Evolutionary conservation across 2,329 filamentous ascomycete species (phyloP).

Genomic region (Lojkania enalia): DNA sequence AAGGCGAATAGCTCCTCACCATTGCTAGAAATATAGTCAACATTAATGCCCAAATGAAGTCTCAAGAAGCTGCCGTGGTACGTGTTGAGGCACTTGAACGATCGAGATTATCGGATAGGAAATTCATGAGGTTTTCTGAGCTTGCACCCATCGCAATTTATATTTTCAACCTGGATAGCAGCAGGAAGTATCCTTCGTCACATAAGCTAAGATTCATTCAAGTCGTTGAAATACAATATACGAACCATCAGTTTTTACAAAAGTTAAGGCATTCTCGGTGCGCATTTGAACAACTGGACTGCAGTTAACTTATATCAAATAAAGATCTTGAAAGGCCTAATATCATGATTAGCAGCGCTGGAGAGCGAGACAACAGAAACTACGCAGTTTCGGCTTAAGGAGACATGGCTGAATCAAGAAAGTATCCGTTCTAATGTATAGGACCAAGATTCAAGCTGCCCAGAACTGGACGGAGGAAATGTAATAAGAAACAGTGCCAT

Average conservation of each 20-base stretch:
- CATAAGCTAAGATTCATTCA: background rate
- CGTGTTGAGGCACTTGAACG: slow-evolving; percentile 32
- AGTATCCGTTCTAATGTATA: slow-evolving; percentile 27
- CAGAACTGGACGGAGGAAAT: slow-evolving; percentile 29
- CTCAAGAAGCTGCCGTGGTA: slow-evolving; percentile 24
- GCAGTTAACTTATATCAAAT: slow-evolving; percentile 23
- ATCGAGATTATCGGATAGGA: slow-evolving; percentile 27
- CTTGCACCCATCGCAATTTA: slow-evolving; percentile 32
- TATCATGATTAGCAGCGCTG: slow-evolving; percentile 22
- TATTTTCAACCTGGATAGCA: slow-evolving; percentile 16
- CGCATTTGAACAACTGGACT: slow-evolving; percentile 20
- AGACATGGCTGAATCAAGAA: slow-evolving; percentile 33
- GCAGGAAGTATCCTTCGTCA: background rate
- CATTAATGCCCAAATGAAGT: slow-evolving; percentile 37
- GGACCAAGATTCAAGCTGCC: slow-evolving; percentile 30
- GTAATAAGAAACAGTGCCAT: slow-evolving; percentile 23
- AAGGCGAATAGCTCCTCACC: slow-evolving; percentile 28
- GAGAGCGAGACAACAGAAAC: slow-evolving; percentile 19
- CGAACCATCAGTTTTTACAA: slow-evolving; percentile 37
- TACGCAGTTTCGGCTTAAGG: slow-evolving; percentile 31
- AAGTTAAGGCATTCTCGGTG: slow-evolving; percentile 22
- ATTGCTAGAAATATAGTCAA: slow-evolving; percentile 39
- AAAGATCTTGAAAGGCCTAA: slow-evolving; percentile 24
- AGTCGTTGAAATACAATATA: slow-evolving; percentile 26
- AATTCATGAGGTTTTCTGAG: slow-evolving; percentile 31